A percentile compares a stretch with the other conserved stretches of the same genome.
phyloP scores from a whole-genome alignment of 1,139 yeast genomes.

The Zygosaccharomyces pseudobailii region DNA sequence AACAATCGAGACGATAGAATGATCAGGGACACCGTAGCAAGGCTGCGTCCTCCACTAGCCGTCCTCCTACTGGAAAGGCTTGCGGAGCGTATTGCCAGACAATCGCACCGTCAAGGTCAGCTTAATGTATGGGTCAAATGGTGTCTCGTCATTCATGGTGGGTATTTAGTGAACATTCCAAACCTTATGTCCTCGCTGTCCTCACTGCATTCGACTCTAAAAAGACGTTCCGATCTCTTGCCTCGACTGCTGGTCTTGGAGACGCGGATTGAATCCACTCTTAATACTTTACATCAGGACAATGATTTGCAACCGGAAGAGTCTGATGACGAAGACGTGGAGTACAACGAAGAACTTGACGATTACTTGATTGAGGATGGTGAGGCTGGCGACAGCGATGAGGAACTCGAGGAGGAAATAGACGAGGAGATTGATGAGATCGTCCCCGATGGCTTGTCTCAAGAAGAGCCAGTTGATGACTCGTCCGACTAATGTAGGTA shows the following conservation, averaged over 20 bases:
- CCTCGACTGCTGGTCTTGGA: conserved; percentile 79
- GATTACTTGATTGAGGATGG: conserved; percentile 42
- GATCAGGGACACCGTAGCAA: conserved; percentile 65
- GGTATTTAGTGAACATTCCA: conserved; percentile 63
- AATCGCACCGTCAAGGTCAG: conserved; percentile 58
- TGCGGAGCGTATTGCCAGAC: conserved; percentile 77
- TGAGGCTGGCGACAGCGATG: conserved; percentile 39
- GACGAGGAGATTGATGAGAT: conserved; percentile 27
- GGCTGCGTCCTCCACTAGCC: conserved; percentile 68
- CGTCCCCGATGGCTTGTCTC: conserved; percentile 10
- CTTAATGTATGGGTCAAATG: conserved; percentile 89
- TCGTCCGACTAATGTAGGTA: conserved; percentile 7
- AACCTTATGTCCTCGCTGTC: conserved; percentile 64
- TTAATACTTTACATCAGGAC: conserved; percentile 49
- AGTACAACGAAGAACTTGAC: conserved; percentile 25
- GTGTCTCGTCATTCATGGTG: conserved; percentile 89
- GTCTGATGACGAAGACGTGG: conserved; percentile 37
- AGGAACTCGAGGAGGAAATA: conserved; percentile 32
- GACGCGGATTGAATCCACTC: conserved; percentile 69
- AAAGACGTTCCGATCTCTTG: conserved; percentile 67
- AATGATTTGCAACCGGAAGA: conserved; percentile 19
- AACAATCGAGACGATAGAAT: conserved; percentile 68
- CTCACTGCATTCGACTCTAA: conserved; percentile 70
- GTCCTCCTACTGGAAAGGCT: conserved; percentile 72
- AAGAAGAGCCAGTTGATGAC: conserved; percentile 15